Evolutionary conservation across 2,329 filamentous ascomycete genomes (phyloP).

Genomic region (Venturia asperata): DNA sequence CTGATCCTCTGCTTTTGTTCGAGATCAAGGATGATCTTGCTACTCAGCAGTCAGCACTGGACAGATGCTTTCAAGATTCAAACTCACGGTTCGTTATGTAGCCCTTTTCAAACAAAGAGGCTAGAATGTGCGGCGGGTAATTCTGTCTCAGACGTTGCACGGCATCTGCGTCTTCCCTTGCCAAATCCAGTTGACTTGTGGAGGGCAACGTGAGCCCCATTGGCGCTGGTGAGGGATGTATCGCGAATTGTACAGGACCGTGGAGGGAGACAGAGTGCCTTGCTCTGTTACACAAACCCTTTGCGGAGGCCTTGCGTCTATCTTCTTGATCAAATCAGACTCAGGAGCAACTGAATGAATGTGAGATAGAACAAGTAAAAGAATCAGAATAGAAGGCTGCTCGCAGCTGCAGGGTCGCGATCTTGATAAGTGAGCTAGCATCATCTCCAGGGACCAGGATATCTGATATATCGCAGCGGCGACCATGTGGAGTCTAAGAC

Average conservation of each 20-base stretch:
- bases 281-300: not conserved
- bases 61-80: not conserved
- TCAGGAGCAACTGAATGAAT: not conserved
- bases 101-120: constrained; percentile 13
- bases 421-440: not conserved
- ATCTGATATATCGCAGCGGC: not conserved
- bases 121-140: constrained; percentile 7
- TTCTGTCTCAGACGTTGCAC: constrained; percentile 14
- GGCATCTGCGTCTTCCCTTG: constrained; percentile 13
- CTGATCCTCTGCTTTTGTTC: constrained; percentile 2
- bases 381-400: not conserved
- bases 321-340: not conserved
- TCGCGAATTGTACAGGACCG: not conserved
- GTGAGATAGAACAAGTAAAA: not conserved
- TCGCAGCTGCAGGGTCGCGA: not conserved
- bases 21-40: not conserved
- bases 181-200: not conserved
- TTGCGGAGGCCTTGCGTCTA: constrained; percentile 6
- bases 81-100: not conserved
- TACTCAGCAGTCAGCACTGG: not conserved
- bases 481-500: not conserved
- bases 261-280: not conserved
- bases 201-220: not conserved
- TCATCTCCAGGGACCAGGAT: not conserved
- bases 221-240: not conserved